phyloP scores from a whole-genome alignment of 192 early-diverging fungal genomes.

The Coemansia asiatica region DNA sequence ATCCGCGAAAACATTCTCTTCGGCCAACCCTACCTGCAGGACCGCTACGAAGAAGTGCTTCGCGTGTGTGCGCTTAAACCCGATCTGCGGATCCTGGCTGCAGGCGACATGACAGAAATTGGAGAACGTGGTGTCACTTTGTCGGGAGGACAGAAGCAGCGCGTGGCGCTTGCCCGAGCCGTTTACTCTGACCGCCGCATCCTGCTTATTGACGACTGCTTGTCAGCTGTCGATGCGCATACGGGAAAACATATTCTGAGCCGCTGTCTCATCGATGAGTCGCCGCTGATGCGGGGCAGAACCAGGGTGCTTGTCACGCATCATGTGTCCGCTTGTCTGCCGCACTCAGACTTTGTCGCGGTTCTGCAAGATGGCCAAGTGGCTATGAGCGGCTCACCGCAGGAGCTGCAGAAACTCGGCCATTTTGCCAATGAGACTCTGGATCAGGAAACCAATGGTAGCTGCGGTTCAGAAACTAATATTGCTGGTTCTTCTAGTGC shows the following conservation, averaged over 20 bases:
- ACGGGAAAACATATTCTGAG: conserved; percentile 85
- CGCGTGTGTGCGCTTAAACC: conserved; percentile 79
- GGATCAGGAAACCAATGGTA: background rate
- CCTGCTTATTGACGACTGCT: conserved; percentile 83
- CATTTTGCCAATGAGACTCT: conserved; percentile 8
- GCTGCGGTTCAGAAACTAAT: too few species aligned
- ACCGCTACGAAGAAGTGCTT: conserved; percentile 78
- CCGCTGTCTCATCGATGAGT: conserved; percentile 65
- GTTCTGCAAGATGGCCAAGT: conserved; percentile 65
- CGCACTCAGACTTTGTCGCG: conserved; percentile 59
- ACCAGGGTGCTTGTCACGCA: conserved; percentile 93
- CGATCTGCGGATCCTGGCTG: conserved; percentile 82
- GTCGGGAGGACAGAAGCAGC: conserved; percentile 86
- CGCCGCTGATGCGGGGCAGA: conserved; percentile 69
- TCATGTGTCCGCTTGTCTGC: conserved; percentile 67
- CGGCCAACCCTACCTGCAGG: conserved; percentile 66
- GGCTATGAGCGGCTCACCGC: conserved; percentile 53
- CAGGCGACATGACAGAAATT: conserved; percentile 90
- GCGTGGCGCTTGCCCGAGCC: conserved; percentile 84
- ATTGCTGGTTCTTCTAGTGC: too few species aligned
- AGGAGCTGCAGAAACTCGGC: conserved; percentile 34
- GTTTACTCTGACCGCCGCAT: conserved; percentile 69
- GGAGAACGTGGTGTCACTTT: conserved; percentile 87
- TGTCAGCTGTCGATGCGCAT: conserved; percentile 94
- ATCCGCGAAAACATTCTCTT: conserved; percentile 88